phyloP scores from a whole-genome alignment of 164 flowering plant species.

The Tetrastigma voinierianum region DNA sequence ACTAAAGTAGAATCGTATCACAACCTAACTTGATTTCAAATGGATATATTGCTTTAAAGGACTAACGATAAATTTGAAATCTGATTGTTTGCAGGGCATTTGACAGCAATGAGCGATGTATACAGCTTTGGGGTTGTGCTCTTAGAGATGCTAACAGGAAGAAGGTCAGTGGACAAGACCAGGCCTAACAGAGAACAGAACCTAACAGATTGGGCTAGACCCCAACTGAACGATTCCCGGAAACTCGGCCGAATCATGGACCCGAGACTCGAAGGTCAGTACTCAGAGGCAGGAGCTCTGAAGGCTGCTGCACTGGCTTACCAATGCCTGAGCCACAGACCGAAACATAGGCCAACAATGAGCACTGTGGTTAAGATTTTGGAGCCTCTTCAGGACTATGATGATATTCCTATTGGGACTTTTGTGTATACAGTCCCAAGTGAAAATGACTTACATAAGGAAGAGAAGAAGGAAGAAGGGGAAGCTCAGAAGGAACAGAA shows the following conservation, averaged over 20 bases:
- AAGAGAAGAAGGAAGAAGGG: constrained; percentile 3
- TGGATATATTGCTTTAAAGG: neutral
- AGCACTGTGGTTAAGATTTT: constrained; percentile 41
- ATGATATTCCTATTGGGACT: constrained; percentile 39
- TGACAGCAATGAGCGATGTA: constrained; percentile 77
- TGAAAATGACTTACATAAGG: constrained; percentile 6
- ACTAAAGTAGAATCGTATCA: too few relatives aligned
- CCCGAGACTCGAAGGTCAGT: constrained; percentile 61
- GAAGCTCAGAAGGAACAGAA: constrained; percentile 7
- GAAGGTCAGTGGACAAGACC: constrained; percentile 58
- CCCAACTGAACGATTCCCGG: constrained; percentile 43
- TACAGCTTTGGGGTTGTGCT: constrained; percentile 79
- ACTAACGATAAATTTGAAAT: too few relatives aligned
- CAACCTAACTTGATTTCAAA: too few relatives aligned
- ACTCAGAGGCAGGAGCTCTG: constrained; percentile 56
- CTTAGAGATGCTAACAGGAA: constrained; percentile 62
- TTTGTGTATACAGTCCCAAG: constrained; percentile 50
- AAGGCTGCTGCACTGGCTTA: constrained; percentile 69
- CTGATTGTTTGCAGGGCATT: constrained; percentile 38
- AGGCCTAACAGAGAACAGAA: constrained; percentile 55
- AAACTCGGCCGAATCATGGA: constrained; percentile 54
- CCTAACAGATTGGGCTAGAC: constrained; percentile 63
- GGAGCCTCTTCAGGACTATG: constrained; percentile 44
- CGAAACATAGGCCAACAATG: constrained; percentile 60
- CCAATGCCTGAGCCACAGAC: constrained; percentile 59